These are phyloP conservation scores for Phylloporus sp. DNA, from an alignment of 768 basidiomycete genomes.

Conservation along the genomic window DNA sequence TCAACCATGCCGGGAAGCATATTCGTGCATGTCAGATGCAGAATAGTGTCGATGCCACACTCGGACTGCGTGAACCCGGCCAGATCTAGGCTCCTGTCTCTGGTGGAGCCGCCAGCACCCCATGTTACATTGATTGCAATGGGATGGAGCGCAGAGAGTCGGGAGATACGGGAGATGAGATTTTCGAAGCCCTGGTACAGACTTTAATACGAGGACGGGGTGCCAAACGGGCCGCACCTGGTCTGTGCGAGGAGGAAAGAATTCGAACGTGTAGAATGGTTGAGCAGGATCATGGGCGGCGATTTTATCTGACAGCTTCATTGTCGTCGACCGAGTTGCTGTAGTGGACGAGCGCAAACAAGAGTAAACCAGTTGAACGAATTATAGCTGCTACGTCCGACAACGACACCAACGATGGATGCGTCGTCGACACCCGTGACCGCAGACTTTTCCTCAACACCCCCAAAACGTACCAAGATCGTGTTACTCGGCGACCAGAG, in stretches of 20 bases:
- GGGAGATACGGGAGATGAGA: constrained; percentile 79
- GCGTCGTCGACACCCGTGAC: constrained; percentile 62
- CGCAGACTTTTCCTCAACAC: constrained; percentile 82
- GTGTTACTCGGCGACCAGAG: constrained; percentile 96
- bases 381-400: background rate
- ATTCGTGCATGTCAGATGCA: constrained; percentile 97
- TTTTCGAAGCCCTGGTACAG: constrained; percentile 80
- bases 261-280: constrained; percentile 94
- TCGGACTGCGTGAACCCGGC: constrained; percentile 72
- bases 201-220: constrained; percentile 1
- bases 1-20: constrained; percentile 89
- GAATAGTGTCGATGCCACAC: constrained; percentile 77
- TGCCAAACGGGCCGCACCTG: constrained; percentile 45
- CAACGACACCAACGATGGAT: constrained; percentile 38
- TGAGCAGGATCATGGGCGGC: constrained; percentile 34
- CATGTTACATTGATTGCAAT: constrained; percentile 91
- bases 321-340: constrained; percentile 29
- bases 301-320: constrained; percentile 79
- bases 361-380: constrained; percentile 16
- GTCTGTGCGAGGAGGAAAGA: constrained; percentile 95
- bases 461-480: constrained; percentile 94
- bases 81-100: constrained; percentile 81
- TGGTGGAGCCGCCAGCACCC: constrained; percentile 95
- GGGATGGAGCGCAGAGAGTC: constrained; percentile 73
- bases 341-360: constrained; percentile 25